These are phyloP conservation scores for Chaetomium olivaceum DNA, from an alignment of 2,329 filamentous ascomycete species.

Conservation along the genomic window DNA sequence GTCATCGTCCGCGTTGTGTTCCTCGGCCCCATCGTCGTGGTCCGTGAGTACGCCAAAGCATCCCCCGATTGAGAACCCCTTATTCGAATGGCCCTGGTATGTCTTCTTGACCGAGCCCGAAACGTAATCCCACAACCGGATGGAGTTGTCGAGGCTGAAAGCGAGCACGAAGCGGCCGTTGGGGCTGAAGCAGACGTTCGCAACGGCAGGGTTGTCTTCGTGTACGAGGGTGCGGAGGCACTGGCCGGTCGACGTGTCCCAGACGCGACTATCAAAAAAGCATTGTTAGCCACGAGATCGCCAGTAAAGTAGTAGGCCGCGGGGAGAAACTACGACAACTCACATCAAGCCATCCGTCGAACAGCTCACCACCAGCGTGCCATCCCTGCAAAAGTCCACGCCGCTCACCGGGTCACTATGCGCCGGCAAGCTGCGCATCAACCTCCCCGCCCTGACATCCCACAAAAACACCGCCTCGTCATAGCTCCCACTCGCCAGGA, in stretches of 20 bases:
- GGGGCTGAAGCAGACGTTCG: constrained; percentile 86
- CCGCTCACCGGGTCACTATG: constrained; percentile 94
- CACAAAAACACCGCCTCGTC: constrained; percentile 97
- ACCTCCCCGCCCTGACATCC: constrained; percentile 84
- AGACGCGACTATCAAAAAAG: constrained; percentile 65
- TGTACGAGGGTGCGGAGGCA: constrained; percentile 93
- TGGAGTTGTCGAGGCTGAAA: constrained; percentile 84
- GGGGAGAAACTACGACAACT: constrained; percentile 37
- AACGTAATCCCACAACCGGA: constrained; percentile 94
- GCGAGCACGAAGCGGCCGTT: constrained; percentile 93
- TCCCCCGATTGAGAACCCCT: constrained; percentile 79
- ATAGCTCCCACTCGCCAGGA: constrained; percentile 91
- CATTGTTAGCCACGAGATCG: constrained; percentile 11
- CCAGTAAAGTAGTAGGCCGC: no score
- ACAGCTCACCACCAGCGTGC: constrained; percentile 88
- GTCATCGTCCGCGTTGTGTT: constrained; percentile 31
- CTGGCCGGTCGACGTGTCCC: constrained; percentile 94
- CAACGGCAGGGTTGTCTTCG: constrained; percentile 90
- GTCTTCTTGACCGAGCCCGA: constrained; percentile 92
- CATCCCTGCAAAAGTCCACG: constrained; percentile 90
- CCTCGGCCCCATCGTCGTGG: constrained; percentile 26
- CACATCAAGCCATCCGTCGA: constrained; percentile 86
- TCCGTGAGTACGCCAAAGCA: constrained; percentile 66
- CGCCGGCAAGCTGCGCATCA: constrained; percentile 89
- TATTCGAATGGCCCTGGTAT: constrained; percentile 89